phyloP scores from a whole-genome alignment of 2,329 filamentous ascomycete species.

The Endoconidiophora laricicola region DNA sequence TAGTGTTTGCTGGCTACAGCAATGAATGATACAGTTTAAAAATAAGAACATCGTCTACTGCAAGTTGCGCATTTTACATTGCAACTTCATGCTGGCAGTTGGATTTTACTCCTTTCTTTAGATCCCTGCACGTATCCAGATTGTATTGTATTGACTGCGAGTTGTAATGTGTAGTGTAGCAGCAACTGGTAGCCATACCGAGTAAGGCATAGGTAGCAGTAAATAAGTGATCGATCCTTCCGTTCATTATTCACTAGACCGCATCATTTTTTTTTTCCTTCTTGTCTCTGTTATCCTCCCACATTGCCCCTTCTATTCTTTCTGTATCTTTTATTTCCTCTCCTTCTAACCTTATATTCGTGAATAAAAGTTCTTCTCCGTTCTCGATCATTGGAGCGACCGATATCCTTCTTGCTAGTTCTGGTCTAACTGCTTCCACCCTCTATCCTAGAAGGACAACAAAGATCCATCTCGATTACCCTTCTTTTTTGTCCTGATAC shows the following conservation, averaged over 20 bases:
- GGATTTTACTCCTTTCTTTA: background rate
- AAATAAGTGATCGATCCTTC: conserved; percentile 1
- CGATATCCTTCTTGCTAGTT: no score
- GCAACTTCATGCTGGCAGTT: no score
- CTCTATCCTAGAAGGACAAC: no score
- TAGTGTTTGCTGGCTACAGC: no score
- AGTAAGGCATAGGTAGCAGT: background rate
- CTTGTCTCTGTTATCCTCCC: background rate
- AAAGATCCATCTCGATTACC: background rate
- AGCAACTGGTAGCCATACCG: no score
- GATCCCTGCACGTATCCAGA: background rate
- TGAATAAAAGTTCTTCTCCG: background rate
- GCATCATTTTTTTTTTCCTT: conserved; percentile 5
- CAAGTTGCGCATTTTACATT: no score
- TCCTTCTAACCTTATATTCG: background rate
- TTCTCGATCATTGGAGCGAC: background rate
- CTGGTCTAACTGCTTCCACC: background rate
- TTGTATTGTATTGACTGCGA: no score
- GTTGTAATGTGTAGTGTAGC: no score
- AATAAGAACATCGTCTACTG: no score
- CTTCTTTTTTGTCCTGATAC: background rate
- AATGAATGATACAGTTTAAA: no score
- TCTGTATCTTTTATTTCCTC: background rate
- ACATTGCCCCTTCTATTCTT: background rate
- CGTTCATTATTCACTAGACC: background rate